Evolutionary conservation across 768 basidiomycete genomes (phyloP).

Genomic region (Kwoniella heveanensis): DNA sequence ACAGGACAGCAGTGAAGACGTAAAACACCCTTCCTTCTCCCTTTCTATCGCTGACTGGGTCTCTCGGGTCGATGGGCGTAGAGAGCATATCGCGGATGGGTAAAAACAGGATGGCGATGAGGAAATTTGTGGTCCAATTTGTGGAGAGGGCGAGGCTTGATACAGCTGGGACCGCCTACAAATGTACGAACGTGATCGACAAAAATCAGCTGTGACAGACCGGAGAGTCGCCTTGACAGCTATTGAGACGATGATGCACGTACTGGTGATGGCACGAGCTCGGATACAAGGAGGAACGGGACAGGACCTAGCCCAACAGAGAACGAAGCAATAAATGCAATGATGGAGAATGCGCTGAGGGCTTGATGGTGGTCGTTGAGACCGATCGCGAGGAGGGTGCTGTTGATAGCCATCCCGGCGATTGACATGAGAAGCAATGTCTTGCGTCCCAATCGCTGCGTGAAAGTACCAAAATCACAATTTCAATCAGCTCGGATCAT

Average conservation of each 20-base stretch:
- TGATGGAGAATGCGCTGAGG: conserved; percentile 71
- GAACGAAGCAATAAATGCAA: conserved; percentile 83
- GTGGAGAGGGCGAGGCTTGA: conserved; percentile 73
- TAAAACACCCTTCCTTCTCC: conserved; percentile 90
- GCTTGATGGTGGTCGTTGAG: conserved; percentile 66
- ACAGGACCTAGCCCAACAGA: conserved; percentile 87
- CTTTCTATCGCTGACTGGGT: conserved; percentile 55
- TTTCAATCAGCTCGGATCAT: background rate
- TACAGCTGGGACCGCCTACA: conserved; percentile 75
- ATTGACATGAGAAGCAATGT: conserved; percentile 70
- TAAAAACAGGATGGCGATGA: conserved; percentile 80
- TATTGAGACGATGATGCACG: conserved; percentile 53
- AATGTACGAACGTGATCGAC: too few species aligned
- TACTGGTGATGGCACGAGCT: conserved; percentile 79
- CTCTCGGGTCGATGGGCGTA: conserved; percentile 28
- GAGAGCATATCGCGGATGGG: conserved; percentile 73
- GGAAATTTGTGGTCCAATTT: conserved; percentile 82
- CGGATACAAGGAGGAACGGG: conserved; percentile 89
- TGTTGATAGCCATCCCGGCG: conserved; percentile 67
- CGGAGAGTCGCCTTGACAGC: too few species aligned
- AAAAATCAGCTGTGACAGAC: too few species aligned
- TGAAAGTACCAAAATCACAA: background rate
- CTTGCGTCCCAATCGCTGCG: conserved; percentile 72
- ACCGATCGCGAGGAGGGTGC: conserved; percentile 69
- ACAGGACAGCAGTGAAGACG: conserved; percentile 69